These are phyloP conservation scores for Sporisorium iseilematis-ciliati DNA, from an alignment of 1,284 basidiomycete species.

Conservation along the genomic window DNA sequence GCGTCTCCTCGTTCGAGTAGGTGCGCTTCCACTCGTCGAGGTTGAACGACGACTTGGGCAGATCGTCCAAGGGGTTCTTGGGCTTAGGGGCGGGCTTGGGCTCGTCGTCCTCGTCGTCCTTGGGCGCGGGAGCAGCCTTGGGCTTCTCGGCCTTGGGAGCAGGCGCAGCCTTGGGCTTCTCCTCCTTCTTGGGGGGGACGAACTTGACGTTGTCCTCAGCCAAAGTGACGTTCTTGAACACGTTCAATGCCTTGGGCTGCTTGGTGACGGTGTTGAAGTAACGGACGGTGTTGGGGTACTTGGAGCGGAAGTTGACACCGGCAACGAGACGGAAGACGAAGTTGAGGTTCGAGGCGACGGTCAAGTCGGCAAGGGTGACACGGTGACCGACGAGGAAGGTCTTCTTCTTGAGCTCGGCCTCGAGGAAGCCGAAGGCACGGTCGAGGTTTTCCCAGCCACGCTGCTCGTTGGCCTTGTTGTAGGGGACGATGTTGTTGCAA, in stretches of 20 bases:
- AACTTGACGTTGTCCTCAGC: conserved; percentile 80
- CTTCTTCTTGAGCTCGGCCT: conserved; percentile 80
- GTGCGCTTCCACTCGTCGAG: conserved; percentile 98
- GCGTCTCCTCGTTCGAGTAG: conserved; percentile 96
- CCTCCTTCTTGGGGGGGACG: conserved; percentile 77
- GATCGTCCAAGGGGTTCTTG: conserved; percentile 92
- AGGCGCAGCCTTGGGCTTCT: conserved; percentile 66
- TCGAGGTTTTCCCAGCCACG: conserved; percentile 72
- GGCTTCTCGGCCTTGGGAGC: conserved; percentile 73
- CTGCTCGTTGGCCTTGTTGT: conserved; percentile 73
- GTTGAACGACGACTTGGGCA: conserved; percentile 92
- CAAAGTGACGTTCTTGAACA: conserved; percentile 73
- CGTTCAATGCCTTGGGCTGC: conserved; percentile 73
- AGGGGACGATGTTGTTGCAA: conserved; percentile 56
- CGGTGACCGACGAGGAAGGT: conserved; percentile 95
- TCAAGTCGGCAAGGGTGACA: conserved; percentile 90
- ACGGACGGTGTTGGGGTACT: conserved; percentile 80
- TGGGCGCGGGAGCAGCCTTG: conserved; percentile 73
- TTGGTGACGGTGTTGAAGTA: conserved; percentile 79
- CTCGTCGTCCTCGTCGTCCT: conserved; percentile 75
- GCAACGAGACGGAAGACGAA: conserved; percentile 39
- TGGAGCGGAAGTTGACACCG: conserved; percentile 62
- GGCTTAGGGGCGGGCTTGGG: conserved; percentile 77
- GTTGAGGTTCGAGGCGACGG: conserved; percentile 73
- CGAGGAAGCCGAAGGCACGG: conserved; percentile 77